Conservation (phyloP, 495 filamentous ascomycete species). For the Penicillium dipodomyicola region DNA sequence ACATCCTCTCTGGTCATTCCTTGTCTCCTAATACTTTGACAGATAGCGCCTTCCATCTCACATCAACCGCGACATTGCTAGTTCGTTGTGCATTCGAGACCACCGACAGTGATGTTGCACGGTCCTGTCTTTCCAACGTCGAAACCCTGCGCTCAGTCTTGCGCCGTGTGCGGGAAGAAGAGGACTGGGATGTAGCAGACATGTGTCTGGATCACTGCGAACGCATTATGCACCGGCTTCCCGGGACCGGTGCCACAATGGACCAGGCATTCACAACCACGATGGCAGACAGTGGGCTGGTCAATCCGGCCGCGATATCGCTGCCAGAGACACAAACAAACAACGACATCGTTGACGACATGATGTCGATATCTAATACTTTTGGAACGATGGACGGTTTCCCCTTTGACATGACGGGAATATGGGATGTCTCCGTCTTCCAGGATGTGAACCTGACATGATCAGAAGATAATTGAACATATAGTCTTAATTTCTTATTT, state of each 20-base stretch:
- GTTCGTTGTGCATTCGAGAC: slow-evolving; percentile 50
- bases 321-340: slow-evolving; percentile 49
- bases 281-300: slow-evolving; percentile 33
- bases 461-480: slow-evolving; percentile 6
- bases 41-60: slow-evolving; percentile 52
- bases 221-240: slow-evolving; percentile 44
- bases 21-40: slow-evolving; percentile 20
- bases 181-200: slow-evolving; percentile 55
- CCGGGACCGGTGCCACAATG: slow-evolving; percentile 26
- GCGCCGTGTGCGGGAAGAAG: slow-evolving; percentile 49
- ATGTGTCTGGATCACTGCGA: slow-evolving; percentile 55
- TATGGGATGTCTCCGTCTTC: slow-evolving; percentile 51
- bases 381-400: slow-evolving; percentile 53
- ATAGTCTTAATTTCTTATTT: slow-evolving; percentile 4
- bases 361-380: slow-evolving; percentile 51
- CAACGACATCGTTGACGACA: slow-evolving; percentile 51
- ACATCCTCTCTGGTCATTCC: neutral
- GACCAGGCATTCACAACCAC: slow-evolving; percentile 19
- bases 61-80: slow-evolving; percentile 48
- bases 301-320: slow-evolving; percentile 46
- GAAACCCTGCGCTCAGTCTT: slow-evolving; percentile 44
- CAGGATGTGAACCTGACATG: slow-evolving; percentile 46
- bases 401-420: slow-evolving; percentile 52
- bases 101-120: slow-evolving; percentile 39
- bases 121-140: slow-evolving; percentile 44